Evolutionary conservation across 2,329 filamentous ascomycete genomes (phyloP).

Genomic region (Pseudocercospora eumusae): DNA sequence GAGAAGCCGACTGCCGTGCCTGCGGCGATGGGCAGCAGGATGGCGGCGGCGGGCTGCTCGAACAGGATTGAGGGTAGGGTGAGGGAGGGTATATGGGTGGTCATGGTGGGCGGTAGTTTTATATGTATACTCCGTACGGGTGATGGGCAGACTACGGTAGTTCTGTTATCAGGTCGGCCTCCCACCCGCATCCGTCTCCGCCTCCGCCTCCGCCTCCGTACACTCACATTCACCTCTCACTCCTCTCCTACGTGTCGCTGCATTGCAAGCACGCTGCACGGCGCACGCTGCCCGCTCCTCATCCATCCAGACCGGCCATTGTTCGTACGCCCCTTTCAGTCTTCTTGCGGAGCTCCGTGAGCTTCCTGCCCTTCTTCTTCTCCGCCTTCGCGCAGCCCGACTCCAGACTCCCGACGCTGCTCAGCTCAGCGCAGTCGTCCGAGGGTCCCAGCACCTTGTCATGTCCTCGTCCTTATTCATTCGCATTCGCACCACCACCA

Average conservation of each 20-base stretch:
- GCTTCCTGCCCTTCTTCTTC: constrained; percentile 25
- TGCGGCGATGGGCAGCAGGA: constrained; percentile 72
- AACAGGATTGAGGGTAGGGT: constrained; percentile 74
- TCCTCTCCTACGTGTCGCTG: constrained; percentile 7
- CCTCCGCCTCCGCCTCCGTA: neutral
- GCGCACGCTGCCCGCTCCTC: too few relatives aligned
- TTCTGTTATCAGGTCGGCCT: too few relatives aligned
- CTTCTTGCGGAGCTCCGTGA: constrained; percentile 19
- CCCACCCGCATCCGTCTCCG: neutral
- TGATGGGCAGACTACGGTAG: neutral
- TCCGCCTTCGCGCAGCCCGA: constrained; percentile 10
- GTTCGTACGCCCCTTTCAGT: constrained; percentile 33
- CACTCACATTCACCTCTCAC: too few relatives aligned
- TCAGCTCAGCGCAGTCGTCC: constrained; percentile 8
- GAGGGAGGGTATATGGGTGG: constrained; percentile 74
- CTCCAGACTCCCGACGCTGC: neutral
- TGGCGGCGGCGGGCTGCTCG: constrained; percentile 68
- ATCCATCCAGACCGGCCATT: constrained; percentile 30
- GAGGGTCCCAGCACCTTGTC: constrained; percentile 10
- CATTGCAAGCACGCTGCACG: constrained; percentile 4
- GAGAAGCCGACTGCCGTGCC: constrained; percentile 73
- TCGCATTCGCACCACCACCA: too few relatives aligned
- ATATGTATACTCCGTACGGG: too few relatives aligned
- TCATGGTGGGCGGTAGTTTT: constrained; percentile 58
- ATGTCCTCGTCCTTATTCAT: neutral